Base-by-base conservation (phyloP, 371 early-diverging fungal genomes). In the Mortierella sp. region DNA sequence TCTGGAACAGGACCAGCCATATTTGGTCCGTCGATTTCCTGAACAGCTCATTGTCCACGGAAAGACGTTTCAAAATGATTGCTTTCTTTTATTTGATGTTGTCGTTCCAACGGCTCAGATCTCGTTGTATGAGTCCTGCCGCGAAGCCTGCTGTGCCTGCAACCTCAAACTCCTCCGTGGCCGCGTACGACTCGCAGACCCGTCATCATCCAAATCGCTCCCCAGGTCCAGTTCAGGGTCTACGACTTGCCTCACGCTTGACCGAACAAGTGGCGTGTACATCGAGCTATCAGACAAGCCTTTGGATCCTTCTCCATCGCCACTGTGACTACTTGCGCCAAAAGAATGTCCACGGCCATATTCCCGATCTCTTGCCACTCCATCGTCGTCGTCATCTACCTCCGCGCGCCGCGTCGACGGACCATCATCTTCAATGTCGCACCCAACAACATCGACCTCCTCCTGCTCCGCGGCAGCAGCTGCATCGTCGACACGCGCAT, bases 181-280 rank as follows among this genome's bases (percentile, higher is more conserved):
- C 19, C 82, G 78, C 34, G 73, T 82, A 21, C 82, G 78, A 26
- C 71, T 69, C 8, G 79, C 82, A 61, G 82, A 74, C 3, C 61
- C 82, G 28, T 74, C 78, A 19, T 75, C 73, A 6, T 72, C 76
- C 5, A 72, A 72, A 48, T 82, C 79, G 0, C 26, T 54, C 48
- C 64, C 75, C 14, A 34, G 71, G 13, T 73, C 79, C 1, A 55
- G 28, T 8, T 59, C 75, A 26, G 75, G 72, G n/a, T 78, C 78
- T 13, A 40, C 44, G 21, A 61, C 77, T 48, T 69, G 44, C 34
- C 77, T 64, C 11, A 48, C 69, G 4, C 43, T 64, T 0, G 76
- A 72, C 31, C 80, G 72, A 10, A 75, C 72, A 50, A 70, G 59
- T 31, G 70, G 57, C 24, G 81, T 46, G 43, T 61, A 44, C 3